A percentile compares a stretch with the other conserved stretches of the same genome.
Evolutionary conservation across 345 rosid species (phyloP).

Genomic region (Adansonia digitata): DNA sequence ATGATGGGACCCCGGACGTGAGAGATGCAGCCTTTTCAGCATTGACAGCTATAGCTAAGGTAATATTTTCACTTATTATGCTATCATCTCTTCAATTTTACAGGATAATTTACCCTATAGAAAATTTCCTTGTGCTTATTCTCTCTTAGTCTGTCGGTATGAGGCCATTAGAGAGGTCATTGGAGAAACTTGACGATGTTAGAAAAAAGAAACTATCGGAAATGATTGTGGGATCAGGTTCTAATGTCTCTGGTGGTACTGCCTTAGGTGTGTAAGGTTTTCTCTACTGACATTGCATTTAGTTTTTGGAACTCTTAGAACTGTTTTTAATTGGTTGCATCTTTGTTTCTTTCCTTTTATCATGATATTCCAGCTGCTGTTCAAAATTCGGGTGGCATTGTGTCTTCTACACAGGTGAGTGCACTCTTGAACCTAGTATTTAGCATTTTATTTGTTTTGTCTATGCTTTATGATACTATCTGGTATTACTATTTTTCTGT

Average conservation of each 20-base stretch:
- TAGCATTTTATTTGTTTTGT: neutral
- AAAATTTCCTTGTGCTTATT: slow-evolving; percentile 4
- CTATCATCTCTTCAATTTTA: neutral
- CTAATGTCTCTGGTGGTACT: slow-evolving; percentile 45
- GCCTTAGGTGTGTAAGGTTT: slow-evolving; percentile 50
- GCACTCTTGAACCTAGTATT: neutral
- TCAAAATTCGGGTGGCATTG: slow-evolving; percentile 41
- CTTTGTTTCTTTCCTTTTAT: slow-evolving; percentile 19
- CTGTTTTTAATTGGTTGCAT: neutral
- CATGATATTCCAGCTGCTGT: slow-evolving; percentile 39
- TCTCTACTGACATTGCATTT: slow-evolving; percentile 2
- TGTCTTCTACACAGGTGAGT: slow-evolving; percentile 46
- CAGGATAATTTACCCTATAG: neutral
- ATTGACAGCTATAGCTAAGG: slow-evolving; percentile 95
- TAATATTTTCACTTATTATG: slow-evolving; percentile 19
- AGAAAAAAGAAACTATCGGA: slow-evolving; percentile 94
- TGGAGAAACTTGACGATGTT: slow-evolving; percentile 99
- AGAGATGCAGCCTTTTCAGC: slow-evolving; percentile 96
- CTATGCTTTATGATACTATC: neutral
- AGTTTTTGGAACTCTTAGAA: slow-evolving; percentile 14
- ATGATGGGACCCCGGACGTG: slow-evolving; percentile 98
- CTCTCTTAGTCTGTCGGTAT: slow-evolving; percentile 77
- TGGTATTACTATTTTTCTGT: neutral
- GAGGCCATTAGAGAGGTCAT: slow-evolving; percentile 92
- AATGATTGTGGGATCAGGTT: slow-evolving; percentile 77